phyloP scores from a whole-genome alignment of 106 monocot genomes.

The Posidonia australis region DNA sequence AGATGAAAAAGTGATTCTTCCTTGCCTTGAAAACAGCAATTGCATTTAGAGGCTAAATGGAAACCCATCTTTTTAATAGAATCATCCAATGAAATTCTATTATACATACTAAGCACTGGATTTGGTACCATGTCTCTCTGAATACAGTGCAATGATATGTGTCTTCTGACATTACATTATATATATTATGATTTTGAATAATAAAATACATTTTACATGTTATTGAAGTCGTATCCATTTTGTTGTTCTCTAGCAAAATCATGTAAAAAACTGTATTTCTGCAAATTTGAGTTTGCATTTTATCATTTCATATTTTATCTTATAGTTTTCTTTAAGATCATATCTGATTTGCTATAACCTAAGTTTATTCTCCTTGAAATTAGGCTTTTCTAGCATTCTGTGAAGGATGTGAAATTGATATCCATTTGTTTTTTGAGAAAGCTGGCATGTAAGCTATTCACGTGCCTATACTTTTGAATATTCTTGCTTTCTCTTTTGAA shows the following conservation, averaged over 20 bases:
- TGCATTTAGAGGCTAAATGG: too few species aligned
- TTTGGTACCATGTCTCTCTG: neutral
- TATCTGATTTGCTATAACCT: slow-evolving; percentile 3
- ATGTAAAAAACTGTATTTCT: neutral
- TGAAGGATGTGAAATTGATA: slow-evolving; percentile 97
- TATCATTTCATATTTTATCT: neutral
- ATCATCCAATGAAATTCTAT: too few species aligned
- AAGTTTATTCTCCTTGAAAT: neutral
- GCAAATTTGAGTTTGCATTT: neutral
- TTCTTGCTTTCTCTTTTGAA: neutral
- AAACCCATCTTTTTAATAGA: too few species aligned
- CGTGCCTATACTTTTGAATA: neutral
- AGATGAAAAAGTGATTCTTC: too few species aligned
- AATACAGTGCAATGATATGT: too few species aligned
- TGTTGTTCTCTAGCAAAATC: neutral
- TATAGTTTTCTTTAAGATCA: neutral
- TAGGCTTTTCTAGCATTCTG: slow-evolving; percentile 93
- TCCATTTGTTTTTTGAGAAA: slow-evolving; percentile 86
- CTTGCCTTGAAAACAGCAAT: too few species aligned
- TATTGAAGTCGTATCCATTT: neutral
- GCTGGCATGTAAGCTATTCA: slow-evolving; percentile 78
- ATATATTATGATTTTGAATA: too few species aligned
- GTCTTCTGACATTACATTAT: too few species aligned
- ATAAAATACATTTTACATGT: too few species aligned
- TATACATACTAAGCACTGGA: too few species aligned